Conservation (phyloP, 2,329 filamentous ascomycete species). For the Beauveria medogensis region DNA sequence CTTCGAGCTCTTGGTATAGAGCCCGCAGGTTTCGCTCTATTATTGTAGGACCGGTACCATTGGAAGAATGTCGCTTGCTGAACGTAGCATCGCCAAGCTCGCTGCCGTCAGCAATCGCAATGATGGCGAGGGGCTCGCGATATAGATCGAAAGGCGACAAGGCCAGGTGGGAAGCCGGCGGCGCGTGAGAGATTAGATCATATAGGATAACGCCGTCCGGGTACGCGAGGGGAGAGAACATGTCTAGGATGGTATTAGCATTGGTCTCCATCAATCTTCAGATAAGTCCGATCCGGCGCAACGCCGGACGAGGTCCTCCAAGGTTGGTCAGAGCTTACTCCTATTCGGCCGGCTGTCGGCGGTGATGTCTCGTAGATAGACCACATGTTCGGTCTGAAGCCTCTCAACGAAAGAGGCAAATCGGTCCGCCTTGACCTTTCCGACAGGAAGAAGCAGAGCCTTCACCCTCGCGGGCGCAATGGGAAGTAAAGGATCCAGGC, state of each 20-base stretch:
- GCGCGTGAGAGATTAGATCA: slow-evolving; percentile 73
- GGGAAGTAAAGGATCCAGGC: slow-evolving; percentile 80
- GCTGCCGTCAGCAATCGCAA: slow-evolving; percentile 75
- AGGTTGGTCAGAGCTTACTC: slow-evolving; percentile 48
- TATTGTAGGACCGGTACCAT: slow-evolving; percentile 40
- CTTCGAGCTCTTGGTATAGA: slow-evolving; percentile 60
- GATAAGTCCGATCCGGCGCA: not conserved
- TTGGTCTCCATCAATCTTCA: not conserved
- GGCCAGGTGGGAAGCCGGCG: slow-evolving; percentile 70
- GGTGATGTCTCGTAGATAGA: slow-evolving; percentile 78
- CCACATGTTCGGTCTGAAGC: slow-evolving; percentile 69
- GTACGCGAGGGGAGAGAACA: slow-evolving; percentile 88
- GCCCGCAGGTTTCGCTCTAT: slow-evolving; percentile 50
- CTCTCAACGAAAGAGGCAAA: slow-evolving; percentile 74
- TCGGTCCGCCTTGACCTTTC: slow-evolving; percentile 72
- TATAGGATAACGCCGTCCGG: slow-evolving; percentile 81
- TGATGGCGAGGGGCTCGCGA: slow-evolving; percentile 71
- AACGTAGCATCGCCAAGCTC: slow-evolving; percentile 53
- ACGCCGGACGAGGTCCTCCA: not conserved
- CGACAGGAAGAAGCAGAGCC: slow-evolving; percentile 78
- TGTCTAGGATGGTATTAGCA: slow-evolving; percentile 47
- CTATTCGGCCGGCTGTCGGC: slow-evolving; percentile 77
- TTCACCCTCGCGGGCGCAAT: slow-evolving; percentile 86
- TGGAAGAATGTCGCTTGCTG: slow-evolving; percentile 45
- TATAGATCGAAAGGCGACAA: slow-evolving; percentile 86